Base-by-base conservation (phyloP, 2,329 filamentous ascomycete genomes). In the Botrytis squamosa region DNA sequence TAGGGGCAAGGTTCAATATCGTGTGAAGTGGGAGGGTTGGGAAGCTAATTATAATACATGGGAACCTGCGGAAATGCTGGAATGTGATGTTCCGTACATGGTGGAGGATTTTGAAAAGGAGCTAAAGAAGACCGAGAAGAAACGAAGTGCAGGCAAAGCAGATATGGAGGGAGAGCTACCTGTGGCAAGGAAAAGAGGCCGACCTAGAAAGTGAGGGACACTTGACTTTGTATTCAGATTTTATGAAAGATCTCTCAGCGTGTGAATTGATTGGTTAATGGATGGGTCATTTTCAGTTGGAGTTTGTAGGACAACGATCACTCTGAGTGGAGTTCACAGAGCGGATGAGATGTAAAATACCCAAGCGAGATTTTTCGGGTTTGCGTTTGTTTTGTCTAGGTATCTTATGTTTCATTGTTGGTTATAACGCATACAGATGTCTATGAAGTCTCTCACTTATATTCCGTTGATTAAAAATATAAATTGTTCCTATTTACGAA, bases 21-120 rank as follows among this genome's bases (percentile, higher is more conserved):
- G 6, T 63, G 36, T 63, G 60, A 63, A 63, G 36, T 63, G 60
- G 60, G 60, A 40, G 7, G 36, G 60, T n/a, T 63, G 60, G 60
- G 22, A 42, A n/a, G 20, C 38, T 16, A 63, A 63, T n/a, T 16
- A 63, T 12, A 63, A n/a, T 16, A 63, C 60, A n/a, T 63, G 60
- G 60, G 60, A 63, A 25, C 60, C 60, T 25, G 60, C 60, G 36
- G 22, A 63, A 63, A 40, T 42, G 60, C 14, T 63, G 7, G 60
- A 63, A 63, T 42, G 8, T n/a, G 60, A 63, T 42, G 60, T 63
- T 25, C 60, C 60, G 60, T 63, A 63, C 14, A 40, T 63, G 60
- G 60, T 63, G 22, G 60, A 63, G 60, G 36, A 63, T 40, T 63
- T 63, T 20, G 60, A 63, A 25, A 10, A 63, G 14, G 36, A 36